Evolutionary conservation across 805 yeast genomes (phyloP), one percentile per base, ranked within the genome.

Genomic region (Nakazawaea holstii): DNA sequence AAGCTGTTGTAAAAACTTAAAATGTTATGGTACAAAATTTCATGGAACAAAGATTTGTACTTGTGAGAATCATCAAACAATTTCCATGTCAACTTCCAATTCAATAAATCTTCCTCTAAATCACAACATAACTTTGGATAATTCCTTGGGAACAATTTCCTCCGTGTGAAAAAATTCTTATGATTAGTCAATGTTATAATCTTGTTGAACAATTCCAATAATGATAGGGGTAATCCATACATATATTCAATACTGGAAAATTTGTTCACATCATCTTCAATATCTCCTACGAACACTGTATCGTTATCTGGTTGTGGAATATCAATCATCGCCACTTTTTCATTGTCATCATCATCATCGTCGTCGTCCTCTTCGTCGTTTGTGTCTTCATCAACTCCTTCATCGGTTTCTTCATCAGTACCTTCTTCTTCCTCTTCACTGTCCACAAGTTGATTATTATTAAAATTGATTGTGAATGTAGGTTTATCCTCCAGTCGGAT

Each of bases 51-150:
- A 38, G 70, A 65, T 35, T 64, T 59, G 48, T 65, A 74, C 14
- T 54, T 51, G 10, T 60, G 58, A 30, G 55, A 49, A 32, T 57
- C 55, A 8, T 57, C 49, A 53, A 42, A 65, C 14, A 76, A 56
- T 35, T 60, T 58, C 81, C 80, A 76, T 17, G 67, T 70, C 14
- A 69, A 55, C 39, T 61, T 64, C 82, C 82, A 79, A 43, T 60
- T 66, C 39, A 70, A 49, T 17, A 79, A 57, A 33, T 68, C 71
- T 47, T 77, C 82, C 51, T 77, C 81, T 2, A 73, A 55, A 45
- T 77, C 82, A 45, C 81, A 77, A 53, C 82, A 77, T 2, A 77
- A 64, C 45, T 69, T 67, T 4, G 82, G 82, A 55, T 76, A 79
- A 53, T 77, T 78, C 37, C 82, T 61, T 0, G 83, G 82, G 39